A percentile compares a stretch with the other conserved stretches of the same genome.
Evolutionary conservation across 2,329 filamentous ascomycete genomes (phyloP).

Genomic region (Epichloe brachyelytri): DNA sequence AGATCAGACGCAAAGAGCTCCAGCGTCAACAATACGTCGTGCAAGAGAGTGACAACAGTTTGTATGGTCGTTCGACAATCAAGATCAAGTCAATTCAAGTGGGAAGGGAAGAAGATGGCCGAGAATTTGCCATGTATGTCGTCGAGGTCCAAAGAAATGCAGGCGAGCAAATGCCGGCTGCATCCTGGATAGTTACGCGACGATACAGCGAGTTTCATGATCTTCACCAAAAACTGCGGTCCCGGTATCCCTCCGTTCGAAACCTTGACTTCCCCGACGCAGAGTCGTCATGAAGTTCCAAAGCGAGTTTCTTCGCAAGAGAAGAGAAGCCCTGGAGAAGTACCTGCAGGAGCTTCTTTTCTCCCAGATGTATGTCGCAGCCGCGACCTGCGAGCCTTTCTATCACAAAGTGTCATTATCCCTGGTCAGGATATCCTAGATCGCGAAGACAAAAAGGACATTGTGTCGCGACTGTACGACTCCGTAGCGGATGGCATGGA

Average conservation of each 20-base stretch:
- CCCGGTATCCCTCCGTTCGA: slow-evolving; percentile 75
- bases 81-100: slow-evolving; percentile 89
- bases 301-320: slow-evolving; percentile 86
- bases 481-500: slow-evolving; percentile 97
- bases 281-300: slow-evolving; percentile 95
- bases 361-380: slow-evolving; percentile 91
- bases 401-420: slow-evolving; percentile 74
- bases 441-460: slow-evolving; percentile 61
- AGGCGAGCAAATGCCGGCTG: slow-evolving; percentile 93
- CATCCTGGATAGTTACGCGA: slow-evolving; percentile 82
- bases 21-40: slow-evolving; percentile 95
- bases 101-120: slow-evolving; percentile 79
- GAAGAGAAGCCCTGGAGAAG: slow-evolving; percentile 67
- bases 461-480: slow-evolving; percentile 90
- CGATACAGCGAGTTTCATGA: slow-evolving; percentile 97
- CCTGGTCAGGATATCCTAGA: slow-evolving; percentile 44
- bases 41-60: slow-evolving; percentile 93
- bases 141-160: slow-evolving; percentile 84
- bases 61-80: slow-evolving; percentile 83
- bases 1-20: slow-evolving; percentile 86
- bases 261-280: slow-evolving; percentile 79
- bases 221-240: slow-evolving; percentile 76
- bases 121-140: slow-evolving; percentile 87
- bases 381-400: slow-evolving; percentile 78
- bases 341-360: slow-evolving; percentile 74